Percentiles rank a stretch among this genome's conserved stretches.
phyloP scores from a whole-genome alignment of 805 yeast genomes.

The Yarrowia phangngaensis region DNA sequence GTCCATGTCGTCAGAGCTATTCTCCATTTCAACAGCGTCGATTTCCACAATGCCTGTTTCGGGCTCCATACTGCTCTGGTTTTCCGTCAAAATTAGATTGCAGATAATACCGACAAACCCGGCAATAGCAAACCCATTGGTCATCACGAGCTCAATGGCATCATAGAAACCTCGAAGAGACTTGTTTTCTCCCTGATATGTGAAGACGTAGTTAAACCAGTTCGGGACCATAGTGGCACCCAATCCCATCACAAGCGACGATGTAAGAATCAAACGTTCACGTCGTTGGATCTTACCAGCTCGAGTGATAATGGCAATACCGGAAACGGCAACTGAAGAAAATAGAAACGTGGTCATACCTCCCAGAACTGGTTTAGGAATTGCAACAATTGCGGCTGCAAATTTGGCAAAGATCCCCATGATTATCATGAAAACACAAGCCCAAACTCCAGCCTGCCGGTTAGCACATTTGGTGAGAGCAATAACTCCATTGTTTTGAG shows the following conservation, averaged over 20 bases:
- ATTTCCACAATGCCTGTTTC: constrained; percentile 20
- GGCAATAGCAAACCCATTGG: constrained; percentile 67
- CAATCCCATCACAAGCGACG: constrained; percentile 59
- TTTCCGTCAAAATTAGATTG: constrained; percentile 60
- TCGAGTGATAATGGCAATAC: constrained; percentile 58
- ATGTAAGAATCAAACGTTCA: constrained; percentile 68
- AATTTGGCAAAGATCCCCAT: constrained; percentile 89
- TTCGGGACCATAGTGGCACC: constrained; percentile 61
- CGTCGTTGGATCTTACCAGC: constrained; percentile 56
- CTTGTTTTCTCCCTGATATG: constrained; percentile 57
- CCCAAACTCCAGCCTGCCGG: constrained; percentile 74
- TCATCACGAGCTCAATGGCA: constrained; percentile 67
- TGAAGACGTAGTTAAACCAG: constrained; percentile 64
- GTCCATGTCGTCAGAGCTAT: constrained; percentile 18
- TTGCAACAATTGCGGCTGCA: constrained; percentile 80
- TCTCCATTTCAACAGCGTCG: constrained; percentile 14
- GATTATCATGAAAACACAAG: constrained; percentile 70
- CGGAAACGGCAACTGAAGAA: constrained; percentile 72
- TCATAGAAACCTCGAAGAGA: constrained; percentile 59
- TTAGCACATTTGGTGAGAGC: constrained; percentile 90
- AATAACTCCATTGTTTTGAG: constrained; percentile 94
- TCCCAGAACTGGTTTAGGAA: constrained; percentile 75
- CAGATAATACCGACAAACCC: constrained; percentile 61
- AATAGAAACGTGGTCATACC: constrained; percentile 82
- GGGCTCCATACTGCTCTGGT: constrained; percentile 40